Conservation (phyloP, 352 stramenopile species). For the Chrysophaeum taylorii region DNA sequence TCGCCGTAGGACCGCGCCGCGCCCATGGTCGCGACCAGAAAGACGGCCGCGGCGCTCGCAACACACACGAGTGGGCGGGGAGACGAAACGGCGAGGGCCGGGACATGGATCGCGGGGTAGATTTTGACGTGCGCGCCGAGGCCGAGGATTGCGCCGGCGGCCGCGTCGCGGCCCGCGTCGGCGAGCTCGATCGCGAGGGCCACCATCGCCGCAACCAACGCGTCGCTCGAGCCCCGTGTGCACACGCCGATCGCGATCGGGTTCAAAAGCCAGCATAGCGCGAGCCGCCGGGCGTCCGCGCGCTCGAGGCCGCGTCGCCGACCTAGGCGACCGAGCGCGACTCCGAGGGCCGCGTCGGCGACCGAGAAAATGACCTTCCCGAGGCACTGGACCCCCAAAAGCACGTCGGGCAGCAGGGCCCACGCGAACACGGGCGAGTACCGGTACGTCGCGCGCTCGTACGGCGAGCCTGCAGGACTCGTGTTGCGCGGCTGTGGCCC, state of each 20-base stretch:
- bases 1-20: conserved; percentile 85
- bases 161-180: conserved; percentile 19
- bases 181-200: conserved; percentile 37
- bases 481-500: too few relatives aligned
- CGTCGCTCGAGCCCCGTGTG: conserved; percentile 92
- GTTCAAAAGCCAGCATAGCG: conserved; percentile 87
- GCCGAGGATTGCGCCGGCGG: conserved; percentile 63
- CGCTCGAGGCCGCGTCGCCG: conserved; percentile 41
- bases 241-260: conserved; percentile 97
- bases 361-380: conserved; percentile 91
- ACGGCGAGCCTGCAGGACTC: conserved; percentile 64
- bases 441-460: conserved; percentile 91
- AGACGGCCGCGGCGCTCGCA: too few relatives aligned
- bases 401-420: conserved; percentile 31
- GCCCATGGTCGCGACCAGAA: conserved; percentile 62
- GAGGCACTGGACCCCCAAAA: conserved; percentile 36
- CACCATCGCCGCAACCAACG: conserved; percentile 74
- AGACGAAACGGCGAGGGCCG: conserved; percentile 35
- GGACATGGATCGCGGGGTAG: conserved; percentile 93
- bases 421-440: conserved; percentile 88
- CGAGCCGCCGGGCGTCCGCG: conserved; percentile 24
- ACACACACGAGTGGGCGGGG: conserved; percentile 62
- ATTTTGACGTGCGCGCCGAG: conserved; percentile 95
- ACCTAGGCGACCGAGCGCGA: conserved; percentile 72
- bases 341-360: conserved; percentile 80